Percentiles rank a stretch among this genome's conserved stretches.
These are phyloP conservation scores for Leishmania martiniquensis DNA, from an alignment of 208 protist species.

Conservation along the genomic window DNA sequence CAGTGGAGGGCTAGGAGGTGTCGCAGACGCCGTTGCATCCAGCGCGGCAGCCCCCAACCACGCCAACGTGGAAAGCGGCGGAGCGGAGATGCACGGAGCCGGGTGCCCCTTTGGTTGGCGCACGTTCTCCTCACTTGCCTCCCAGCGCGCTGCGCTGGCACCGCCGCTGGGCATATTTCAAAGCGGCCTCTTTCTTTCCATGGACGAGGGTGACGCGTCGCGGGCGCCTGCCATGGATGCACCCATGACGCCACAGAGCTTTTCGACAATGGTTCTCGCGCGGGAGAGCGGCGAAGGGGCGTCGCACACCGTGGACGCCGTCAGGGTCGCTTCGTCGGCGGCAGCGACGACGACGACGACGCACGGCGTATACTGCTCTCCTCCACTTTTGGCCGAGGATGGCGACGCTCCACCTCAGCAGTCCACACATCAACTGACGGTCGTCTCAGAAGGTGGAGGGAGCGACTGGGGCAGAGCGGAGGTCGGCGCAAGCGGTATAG, in stretches of 20 bases:
- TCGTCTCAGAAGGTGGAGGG: background rate
- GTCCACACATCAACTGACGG: background rate
- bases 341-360: background rate
- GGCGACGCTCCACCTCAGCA: background rate
- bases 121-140: background rate
- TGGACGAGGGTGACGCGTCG: slow-evolving; percentile 28
- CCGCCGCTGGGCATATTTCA: slow-evolving; percentile 22
- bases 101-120: background rate
- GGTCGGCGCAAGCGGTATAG: background rate
- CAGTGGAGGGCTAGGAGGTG: background rate
- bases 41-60: background rate
- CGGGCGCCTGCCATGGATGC: slow-evolving; percentile 27
- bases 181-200: slow-evolving; percentile 23
- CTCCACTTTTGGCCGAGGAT: background rate
- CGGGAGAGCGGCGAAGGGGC: slow-evolving; percentile 17
- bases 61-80: background rate
- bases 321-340: background rate
- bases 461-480: background rate
- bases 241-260: slow-evolving; percentile 64
- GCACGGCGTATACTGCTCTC: background rate
- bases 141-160: background rate
- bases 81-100: background rate
- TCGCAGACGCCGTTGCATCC: background rate
- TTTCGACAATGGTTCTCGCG: slow-evolving; percentile 32
- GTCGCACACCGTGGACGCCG: background rate